Percentiles rank a stretch among this genome's conserved stretches.
Evolutionary conservation across 371 early-diverging fungal species (phyloP).

Genomic region (Zancudomyces culisetae): DNA sequence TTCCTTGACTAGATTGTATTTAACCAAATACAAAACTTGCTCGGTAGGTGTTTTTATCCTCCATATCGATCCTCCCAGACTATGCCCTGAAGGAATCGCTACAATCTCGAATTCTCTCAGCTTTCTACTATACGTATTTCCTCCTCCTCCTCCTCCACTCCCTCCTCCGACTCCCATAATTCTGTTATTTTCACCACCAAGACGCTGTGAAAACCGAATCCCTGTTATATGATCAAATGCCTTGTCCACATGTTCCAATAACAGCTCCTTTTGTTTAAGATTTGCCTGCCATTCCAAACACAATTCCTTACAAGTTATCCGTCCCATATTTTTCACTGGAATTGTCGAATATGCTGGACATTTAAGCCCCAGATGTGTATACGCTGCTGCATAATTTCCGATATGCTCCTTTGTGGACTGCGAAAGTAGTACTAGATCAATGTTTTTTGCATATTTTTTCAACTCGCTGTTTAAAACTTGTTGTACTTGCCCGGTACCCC

Average conservation of each 20-base stretch:
- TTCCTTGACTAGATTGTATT: conserved; percentile 91
- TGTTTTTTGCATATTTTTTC: conserved; percentile 47
- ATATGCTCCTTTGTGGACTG: conserved; percentile 76
- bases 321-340: conserved; percentile 87
- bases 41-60: conserved; percentile 87
- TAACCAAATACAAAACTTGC: conserved; percentile 86
- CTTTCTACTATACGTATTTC: too few relatives aligned
- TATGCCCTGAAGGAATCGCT: conserved; percentile 89
- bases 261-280: conserved; percentile 35
- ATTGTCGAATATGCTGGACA: conserved; percentile 87
- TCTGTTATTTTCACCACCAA: conserved; percentile 38
- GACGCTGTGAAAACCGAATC: conserved; percentile 76
- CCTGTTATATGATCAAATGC: conserved; percentile 67
- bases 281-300: conserved; percentile 60
- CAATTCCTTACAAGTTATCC: conserved; percentile 60
- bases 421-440: conserved; percentile 86
- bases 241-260: conserved; percentile 53
- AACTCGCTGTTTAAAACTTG: conserved; percentile 33
- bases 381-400: conserved; percentile 79
- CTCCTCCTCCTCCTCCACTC: too few relatives aligned
- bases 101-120: conserved; percentile 74
- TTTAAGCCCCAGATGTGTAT: conserved; percentile 49
- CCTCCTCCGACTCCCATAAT: too few relatives aligned
- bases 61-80: conserved; percentile 96
- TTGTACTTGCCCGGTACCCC: conserved; percentile 58